These are phyloP conservation scores for Ophiostoma ulmi DNA, from an alignment of 2,329 filamentous ascomycete species.

Conservation along the genomic window DNA sequence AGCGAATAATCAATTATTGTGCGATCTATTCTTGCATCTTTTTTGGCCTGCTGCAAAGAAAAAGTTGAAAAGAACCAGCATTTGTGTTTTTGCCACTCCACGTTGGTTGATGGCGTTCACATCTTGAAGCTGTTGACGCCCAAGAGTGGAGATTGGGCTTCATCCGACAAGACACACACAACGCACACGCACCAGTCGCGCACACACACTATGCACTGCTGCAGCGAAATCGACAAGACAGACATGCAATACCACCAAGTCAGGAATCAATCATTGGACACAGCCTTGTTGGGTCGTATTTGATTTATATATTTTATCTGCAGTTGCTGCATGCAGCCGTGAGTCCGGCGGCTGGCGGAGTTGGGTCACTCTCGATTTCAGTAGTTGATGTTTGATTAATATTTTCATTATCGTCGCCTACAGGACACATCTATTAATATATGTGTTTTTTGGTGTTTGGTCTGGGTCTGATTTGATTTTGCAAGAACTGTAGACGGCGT, in stretches of 20 bases:
- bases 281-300: constrained; percentile 2
- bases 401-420: neutral
- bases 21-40: neutral
- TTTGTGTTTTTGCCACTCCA: neutral
- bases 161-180: neutral
- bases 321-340: neutral
- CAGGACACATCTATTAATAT: neutral
- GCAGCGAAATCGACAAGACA: neutral
- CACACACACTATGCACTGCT: neutral
- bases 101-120: neutral
- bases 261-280: neutral
- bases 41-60: neutral
- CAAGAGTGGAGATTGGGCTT: constrained; percentile 22
- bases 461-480: neutral
- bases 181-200: neutral
- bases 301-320: neutral
- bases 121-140: constrained; percentile 12
- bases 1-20: constrained; percentile 11
- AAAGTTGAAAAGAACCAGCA: no score
- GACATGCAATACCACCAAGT: neutral
- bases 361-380: neutral
- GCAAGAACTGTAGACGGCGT: no score
- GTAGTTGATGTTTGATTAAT: neutral
- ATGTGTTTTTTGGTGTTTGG: no score
- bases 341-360: neutral